Percentiles rank a stretch among this genome's conserved stretches.
Conservation (phyloP, 192 early-diverging fungal genomes). For the Coemansia erecta region DNA sequence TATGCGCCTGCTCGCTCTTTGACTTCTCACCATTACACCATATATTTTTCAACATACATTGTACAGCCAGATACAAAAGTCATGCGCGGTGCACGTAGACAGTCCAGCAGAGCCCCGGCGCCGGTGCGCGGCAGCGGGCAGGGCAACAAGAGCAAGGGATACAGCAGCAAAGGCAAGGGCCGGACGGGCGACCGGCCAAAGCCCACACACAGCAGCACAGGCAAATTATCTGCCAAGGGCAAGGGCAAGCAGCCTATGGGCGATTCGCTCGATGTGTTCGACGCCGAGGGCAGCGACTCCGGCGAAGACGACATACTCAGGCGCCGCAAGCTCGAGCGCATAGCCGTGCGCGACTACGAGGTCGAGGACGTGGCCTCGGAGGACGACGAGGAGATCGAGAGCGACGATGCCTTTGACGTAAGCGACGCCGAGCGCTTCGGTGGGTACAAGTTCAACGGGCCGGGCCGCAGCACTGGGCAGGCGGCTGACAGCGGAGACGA, state of each 20-base stretch:
- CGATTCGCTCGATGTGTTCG: conserved; percentile 11
- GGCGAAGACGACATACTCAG: conserved; percentile 6
- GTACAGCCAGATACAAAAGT: too few species aligned
- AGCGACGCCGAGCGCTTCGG: conserved; percentile 83
- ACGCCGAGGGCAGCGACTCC: conserved; percentile 9
- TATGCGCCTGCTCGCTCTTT: too few species aligned
- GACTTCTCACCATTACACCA: too few species aligned
- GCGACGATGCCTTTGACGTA: conserved; percentile 86
- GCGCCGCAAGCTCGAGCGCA: conserved; percentile 27
- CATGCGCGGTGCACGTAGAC: too few species aligned
- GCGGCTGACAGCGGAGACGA: conserved; percentile 26
- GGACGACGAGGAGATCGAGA: conserved; percentile 93
- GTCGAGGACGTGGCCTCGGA: conserved; percentile 74
- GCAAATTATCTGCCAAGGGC: background rate
- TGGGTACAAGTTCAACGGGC: conserved; percentile 60
- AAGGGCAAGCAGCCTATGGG: conserved; percentile 1
- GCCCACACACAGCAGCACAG: background rate
- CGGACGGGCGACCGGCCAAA: conserved; percentile 1
- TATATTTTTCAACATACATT: too few species aligned
- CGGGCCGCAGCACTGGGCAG: conserved; percentile 12
- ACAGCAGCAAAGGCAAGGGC: background rate
- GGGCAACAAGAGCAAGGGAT: background rate
- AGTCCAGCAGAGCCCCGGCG: background rate
- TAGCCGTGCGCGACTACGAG: conserved; percentile 59
- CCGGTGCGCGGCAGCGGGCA: background rate